Percentiles rank a stretch among this genome's conserved stretches.
Conservation (phyloP, 2,329 filamentous ascomycete species). For the Annulohypoxylon truncatum region DNA sequence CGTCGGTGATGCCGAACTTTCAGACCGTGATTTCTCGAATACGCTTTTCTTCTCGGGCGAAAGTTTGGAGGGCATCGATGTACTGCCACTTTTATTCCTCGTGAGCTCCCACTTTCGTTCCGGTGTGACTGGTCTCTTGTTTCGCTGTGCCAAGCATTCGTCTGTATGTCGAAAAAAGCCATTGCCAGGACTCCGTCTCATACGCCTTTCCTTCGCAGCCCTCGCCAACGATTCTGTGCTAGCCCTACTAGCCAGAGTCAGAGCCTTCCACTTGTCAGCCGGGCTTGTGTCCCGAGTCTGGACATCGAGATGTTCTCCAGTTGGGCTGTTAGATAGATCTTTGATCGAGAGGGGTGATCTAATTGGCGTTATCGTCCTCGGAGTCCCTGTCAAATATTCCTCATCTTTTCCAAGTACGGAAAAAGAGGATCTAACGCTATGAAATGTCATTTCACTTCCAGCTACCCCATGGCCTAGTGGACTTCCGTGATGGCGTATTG, state of each 20-base stretch:
- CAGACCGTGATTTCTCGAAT: constrained; percentile 29
- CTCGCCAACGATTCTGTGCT: constrained; percentile 44
- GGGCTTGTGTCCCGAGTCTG: constrained; percentile 11
- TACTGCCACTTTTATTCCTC: constrained; percentile 24
- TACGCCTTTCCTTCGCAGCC: constrained; percentile 42
- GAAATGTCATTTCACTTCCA: constrained; percentile 26
- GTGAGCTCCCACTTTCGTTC: constrained; percentile 38
- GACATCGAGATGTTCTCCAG: not conserved
- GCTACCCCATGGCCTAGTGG: constrained; percentile 8
- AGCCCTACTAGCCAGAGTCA: constrained; percentile 38
- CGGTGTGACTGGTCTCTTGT: constrained; percentile 25
- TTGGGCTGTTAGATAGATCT: constrained; percentile 2
- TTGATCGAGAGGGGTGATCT: constrained; percentile 13
- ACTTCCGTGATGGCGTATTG: constrained; percentile 1
- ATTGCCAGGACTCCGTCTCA: constrained; percentile 35
- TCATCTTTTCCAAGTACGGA: not conserved
- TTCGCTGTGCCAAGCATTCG: constrained; percentile 20
- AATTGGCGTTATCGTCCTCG: not conserved
- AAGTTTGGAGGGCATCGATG: constrained; percentile 23
- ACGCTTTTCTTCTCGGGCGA: constrained; percentile 32
- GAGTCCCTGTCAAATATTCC: not conserved
- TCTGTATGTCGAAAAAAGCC: constrained; percentile 25
- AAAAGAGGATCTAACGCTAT: constrained; percentile 17
- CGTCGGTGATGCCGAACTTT: constrained; percentile 11
- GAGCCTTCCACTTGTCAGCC: constrained; percentile 38